These are phyloP conservation scores for Colletotrichum noveboracense DNA, from an alignment of 2,329 filamentous ascomycete species.

Conservation along the genomic window DNA sequence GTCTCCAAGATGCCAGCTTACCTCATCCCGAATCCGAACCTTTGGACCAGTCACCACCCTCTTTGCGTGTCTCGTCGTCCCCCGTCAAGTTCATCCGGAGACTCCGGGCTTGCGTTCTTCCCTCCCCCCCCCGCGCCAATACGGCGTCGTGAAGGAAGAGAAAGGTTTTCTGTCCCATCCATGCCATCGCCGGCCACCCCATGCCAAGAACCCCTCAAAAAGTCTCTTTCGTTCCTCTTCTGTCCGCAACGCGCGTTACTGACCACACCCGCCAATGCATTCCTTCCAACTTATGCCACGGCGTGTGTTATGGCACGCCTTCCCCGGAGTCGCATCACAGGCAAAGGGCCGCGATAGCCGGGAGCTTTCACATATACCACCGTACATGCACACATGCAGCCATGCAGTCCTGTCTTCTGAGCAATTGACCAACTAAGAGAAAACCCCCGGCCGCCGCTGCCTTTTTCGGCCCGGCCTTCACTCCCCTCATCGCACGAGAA, in stretches of 20 bases:
- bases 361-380: background rate
- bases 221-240: background rate
- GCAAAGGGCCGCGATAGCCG: background rate
- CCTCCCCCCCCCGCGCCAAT: background rate
- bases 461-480: background rate
- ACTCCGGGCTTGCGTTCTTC: background rate
- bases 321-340: background rate
- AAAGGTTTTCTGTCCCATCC: background rate
- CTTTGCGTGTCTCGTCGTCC: background rate
- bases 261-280: background rate
- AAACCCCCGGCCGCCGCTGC: background rate
- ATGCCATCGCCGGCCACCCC: background rate
- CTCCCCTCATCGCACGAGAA: background rate
- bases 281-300: background rate
- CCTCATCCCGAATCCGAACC: background rate
- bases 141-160: background rate
- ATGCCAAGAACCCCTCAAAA: background rate
- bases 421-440: background rate
- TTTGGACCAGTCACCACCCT: background rate
- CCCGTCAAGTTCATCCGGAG: slow-evolving; percentile 4
- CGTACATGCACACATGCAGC: background rate
- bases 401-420: background rate
- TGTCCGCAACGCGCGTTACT: background rate
- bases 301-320: background rate
- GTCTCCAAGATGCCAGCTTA: background rate